Evolutionary conservation across 768 basidiomycete genomes (phyloP), one percentile per base, ranked within the genome.

Genomic region (Phlebiopsis gigantea): DNA sequence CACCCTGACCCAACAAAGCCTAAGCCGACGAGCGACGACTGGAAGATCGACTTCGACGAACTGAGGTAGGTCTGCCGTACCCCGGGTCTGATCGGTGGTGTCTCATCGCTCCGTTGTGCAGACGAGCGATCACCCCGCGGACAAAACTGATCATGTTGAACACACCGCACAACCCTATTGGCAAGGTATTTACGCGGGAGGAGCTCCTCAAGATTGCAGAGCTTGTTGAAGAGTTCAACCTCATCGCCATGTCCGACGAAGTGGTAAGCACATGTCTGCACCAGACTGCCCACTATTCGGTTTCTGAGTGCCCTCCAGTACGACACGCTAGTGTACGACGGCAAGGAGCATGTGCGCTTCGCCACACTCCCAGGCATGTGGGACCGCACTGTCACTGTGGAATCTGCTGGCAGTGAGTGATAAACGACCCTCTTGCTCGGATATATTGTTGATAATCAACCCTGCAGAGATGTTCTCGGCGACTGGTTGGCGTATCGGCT

Each of bases 91-190:
- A 25, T 25, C 21, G 15, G 26, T 46, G 46, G 26, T 46, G 46
- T 54, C 26, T 54, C 9, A 54, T 4, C n/a, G 42, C 46, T 15
- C 42, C 19, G n/a, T 10, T 43, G 30, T 42, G 2, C 57, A 89
- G 92, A 55, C 81, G 80, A 22, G 86, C 97, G 10, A 80, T 98
- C 67, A 93, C 93, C 4, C 81, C 91, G 10, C 85, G 87, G 50
- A 88, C 94, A 6, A 99, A 98, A 71, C 90, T 94, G 72, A 92
- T 98, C 61, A 90, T 97, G 62, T 77, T 97, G 63, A 98, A 97
- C 71, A 98, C 96, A 1, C 93, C 95, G 5, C 95, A 98, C 72
- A 98, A 98, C 71, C 97, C 97, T 22, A 82, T 98, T n/a, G 97
- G 97, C 47, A 99, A 99, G 72, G 93, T 98, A 31, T 98, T 97